Percentiles rank a stretch among this genome's conserved stretches.
Evolutionary conservation across 2,329 filamentous ascomycete species (phyloP).

Genomic region (Esteya vermicola): DNA sequence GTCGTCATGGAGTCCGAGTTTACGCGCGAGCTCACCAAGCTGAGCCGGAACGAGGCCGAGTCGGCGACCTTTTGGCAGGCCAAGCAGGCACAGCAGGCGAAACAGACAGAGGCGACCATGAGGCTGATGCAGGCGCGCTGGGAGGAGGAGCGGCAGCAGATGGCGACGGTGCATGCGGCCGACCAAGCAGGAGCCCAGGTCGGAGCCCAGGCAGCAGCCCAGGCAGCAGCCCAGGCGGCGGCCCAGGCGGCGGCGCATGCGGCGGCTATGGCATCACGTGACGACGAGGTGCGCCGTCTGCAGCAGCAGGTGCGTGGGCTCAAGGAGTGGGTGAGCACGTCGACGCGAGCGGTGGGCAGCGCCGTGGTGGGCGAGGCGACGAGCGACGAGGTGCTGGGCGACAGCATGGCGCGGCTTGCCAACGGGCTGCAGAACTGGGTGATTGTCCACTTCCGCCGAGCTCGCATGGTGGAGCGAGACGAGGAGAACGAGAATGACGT

Average conservation of each 20-base stretch:
- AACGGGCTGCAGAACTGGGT: slow-evolving; percentile 64
- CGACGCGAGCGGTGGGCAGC: slow-evolving; percentile 34
- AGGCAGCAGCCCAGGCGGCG: no score
- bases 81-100: slow-evolving; percentile 27
- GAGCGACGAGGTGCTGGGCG: slow-evolving; percentile 53
- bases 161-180: no score
- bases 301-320: slow-evolving; percentile 48
- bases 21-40: slow-evolving; percentile 34
- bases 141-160: no score
- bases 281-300: slow-evolving; percentile 16
- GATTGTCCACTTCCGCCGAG: slow-evolving; percentile 51
- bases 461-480: slow-evolving; percentile 10
- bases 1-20: slow-evolving; percentile 38
- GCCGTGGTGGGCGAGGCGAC: slow-evolving; percentile 18
- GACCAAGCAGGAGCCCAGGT: no score
- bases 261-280: not conserved
- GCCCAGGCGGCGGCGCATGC: no score
- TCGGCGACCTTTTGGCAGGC: slow-evolving; percentile 42
- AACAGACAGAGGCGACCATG: not conserved
- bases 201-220: no score
- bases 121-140: not conserved
- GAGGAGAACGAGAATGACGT: no score
- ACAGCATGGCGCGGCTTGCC: slow-evolving; percentile 45
- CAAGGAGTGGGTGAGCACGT: slow-evolving; percentile 58
- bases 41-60: slow-evolving; percentile 40